These are phyloP conservation scores for Mortierella antarctica DNA, from an alignment of 192 early-diverging fungal species.

Conservation along the genomic window DNA sequence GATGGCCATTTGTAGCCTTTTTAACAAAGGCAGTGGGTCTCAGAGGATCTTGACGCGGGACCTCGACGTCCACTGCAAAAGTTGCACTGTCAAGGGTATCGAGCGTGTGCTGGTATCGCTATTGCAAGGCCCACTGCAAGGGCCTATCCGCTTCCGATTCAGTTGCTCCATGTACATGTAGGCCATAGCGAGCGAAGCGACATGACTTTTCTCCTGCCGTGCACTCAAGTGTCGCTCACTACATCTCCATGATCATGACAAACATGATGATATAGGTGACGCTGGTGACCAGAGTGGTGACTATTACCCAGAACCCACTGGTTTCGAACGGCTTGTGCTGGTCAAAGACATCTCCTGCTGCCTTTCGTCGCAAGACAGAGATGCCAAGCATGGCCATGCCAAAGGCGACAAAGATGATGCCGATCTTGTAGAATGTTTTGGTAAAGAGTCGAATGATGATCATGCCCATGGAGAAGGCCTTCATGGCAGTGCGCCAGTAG, in stretches of 20 bases:
- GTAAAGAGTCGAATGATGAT: conserved; percentile 67
- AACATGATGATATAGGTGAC: conserved; percentile 57
- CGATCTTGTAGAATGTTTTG: conserved; percentile 64
- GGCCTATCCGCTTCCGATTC: too few species aligned
- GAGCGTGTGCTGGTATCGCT: too few species aligned
- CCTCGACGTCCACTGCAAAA: too few species aligned
- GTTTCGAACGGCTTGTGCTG: conserved; percentile 63
- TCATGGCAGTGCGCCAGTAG: conserved; percentile 67
- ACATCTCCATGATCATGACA: conserved; percentile 44
- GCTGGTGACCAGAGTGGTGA: conserved; percentile 58
- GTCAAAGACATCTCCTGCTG: conserved; percentile 67
- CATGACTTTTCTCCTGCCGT: too few species aligned
- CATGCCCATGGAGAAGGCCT: conserved; percentile 64
- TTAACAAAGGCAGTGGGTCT: too few species aligned
- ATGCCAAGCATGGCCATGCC: conserved; percentile 61
- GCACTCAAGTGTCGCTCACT: neutral
- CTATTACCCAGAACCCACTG: conserved; percentile 62
- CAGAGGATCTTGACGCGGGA: too few species aligned
- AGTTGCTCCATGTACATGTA: too few species aligned
- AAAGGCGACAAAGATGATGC: conserved; percentile 66
- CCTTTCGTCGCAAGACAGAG: conserved; percentile 54
- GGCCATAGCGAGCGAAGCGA: too few species aligned
- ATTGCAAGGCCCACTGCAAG: too few species aligned
- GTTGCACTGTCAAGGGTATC: too few species aligned
- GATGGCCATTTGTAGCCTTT: too few species aligned